phyloP scores from a whole-genome alignment of 495 filamentous ascomycete species.

The Neurospora discreta region DNA sequence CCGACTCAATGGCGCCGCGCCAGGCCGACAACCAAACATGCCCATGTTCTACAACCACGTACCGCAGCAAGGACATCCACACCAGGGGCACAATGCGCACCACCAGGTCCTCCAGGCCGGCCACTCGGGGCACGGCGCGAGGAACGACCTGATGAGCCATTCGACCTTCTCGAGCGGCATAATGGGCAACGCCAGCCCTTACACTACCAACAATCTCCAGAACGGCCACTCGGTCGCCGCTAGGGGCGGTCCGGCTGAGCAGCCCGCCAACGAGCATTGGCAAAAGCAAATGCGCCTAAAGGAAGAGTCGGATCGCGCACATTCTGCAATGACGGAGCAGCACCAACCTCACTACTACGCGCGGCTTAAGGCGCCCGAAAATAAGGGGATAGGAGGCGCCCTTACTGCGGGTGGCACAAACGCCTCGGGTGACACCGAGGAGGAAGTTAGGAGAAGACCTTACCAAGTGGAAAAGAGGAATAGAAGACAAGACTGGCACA shows the following conservation, averaged over 20 bases:
- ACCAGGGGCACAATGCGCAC: constrained; percentile 65
- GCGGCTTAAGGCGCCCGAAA: constrained; percentile 40
- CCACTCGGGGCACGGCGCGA: constrained; percentile 49
- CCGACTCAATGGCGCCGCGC: constrained; percentile 43
- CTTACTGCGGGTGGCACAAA: constrained; percentile 20
- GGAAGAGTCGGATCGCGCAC: constrained; percentile 56
- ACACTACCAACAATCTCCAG: constrained; percentile 58
- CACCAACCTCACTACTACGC: constrained; percentile 45
- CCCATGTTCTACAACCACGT: constrained; percentile 61
- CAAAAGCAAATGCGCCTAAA: constrained; percentile 71
- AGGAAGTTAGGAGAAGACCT: constrained; percentile 50
- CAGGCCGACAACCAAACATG: constrained; percentile 33
- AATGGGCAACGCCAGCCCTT: constrained; percentile 62
- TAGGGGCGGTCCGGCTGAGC: constrained; percentile 32
- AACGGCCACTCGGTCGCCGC: constrained; percentile 53
- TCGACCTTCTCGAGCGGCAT: constrained; percentile 69
- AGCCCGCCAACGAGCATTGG: constrained; percentile 66
- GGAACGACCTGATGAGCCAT: constrained; percentile 49
- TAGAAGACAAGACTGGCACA: constrained; percentile 74
- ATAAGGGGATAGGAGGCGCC: constrained; percentile 44
- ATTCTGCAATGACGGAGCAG: constrained; percentile 53
- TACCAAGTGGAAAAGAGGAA: constrained; percentile 42
- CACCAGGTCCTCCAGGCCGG: constrained; percentile 64
- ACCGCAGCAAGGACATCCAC: constrained; percentile 52
- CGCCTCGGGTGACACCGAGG: constrained; percentile 44